Conservation (phyloP, 2,329 filamentous ascomycete genomes). For the Ampelomyces quisqualis region DNA sequence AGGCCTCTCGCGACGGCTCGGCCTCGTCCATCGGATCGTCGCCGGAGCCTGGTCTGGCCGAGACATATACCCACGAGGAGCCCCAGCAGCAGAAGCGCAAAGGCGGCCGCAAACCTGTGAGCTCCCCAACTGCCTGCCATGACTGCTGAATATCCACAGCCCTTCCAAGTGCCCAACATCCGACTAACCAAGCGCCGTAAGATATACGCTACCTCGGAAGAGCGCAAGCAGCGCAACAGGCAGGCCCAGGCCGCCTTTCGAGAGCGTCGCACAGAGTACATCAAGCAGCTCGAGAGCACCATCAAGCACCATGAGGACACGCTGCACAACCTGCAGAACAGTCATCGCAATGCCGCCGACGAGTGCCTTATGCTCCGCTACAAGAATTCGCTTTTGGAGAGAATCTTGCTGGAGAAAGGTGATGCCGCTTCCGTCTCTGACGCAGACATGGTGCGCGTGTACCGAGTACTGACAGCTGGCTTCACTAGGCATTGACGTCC, state of each 20-base stretch:
- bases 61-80: slow-evolving; percentile 47
- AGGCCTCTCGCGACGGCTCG: slow-evolving; percentile 48
- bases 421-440: slow-evolving; percentile 17
- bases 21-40: slow-evolving; percentile 53
- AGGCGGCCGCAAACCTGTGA: slow-evolving; percentile 94
- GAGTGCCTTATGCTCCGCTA: slow-evolving; percentile 98
- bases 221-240: slow-evolving; percentile 94
- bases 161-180: slow-evolving; percentile 36
- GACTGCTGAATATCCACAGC: slow-evolving; percentile 23
- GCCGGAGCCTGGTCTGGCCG: slow-evolving; percentile 48
- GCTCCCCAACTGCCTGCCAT: slow-evolving; percentile 41
- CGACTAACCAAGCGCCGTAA: slow-evolving; percentile 52
- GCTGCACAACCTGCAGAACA: slow-evolving; percentile 87
- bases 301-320: slow-evolving; percentile 97
- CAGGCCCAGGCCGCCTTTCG: slow-evolving; percentile 97
- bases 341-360: slow-evolving; percentile 89
- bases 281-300: slow-evolving; percentile 96
- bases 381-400: slow-evolving; percentile 94
- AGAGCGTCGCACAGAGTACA: slow-evolving; percentile 96
- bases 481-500: slow-evolving; percentile 83
- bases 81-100: slow-evolving; percentile 79
- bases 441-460: no score
- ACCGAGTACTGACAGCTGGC: slow-evolving; percentile 20
- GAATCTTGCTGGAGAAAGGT: slow-evolving; percentile 96
- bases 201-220: slow-evolving; percentile 99